phyloP scores from a whole-genome alignment of 441 rosid species.

The Melastoma candidum region DNA sequence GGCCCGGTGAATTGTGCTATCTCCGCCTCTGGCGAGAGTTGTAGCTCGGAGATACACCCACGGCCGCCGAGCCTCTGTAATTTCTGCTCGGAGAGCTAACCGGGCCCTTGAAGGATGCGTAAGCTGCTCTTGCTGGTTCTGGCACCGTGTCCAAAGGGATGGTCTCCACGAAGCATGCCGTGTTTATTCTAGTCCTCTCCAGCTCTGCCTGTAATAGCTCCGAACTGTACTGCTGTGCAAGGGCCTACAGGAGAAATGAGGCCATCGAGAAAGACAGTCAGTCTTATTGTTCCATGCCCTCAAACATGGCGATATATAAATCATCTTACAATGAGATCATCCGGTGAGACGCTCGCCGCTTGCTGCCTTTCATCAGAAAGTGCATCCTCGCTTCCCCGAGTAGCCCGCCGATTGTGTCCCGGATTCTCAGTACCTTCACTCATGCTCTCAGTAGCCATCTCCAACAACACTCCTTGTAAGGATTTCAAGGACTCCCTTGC shows the following conservation, averaged over 20 bases:
- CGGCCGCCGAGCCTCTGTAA: conserved; percentile 35
- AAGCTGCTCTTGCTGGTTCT: conserved; percentile 54
- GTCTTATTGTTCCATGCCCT: not conserved
- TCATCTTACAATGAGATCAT: conserved; percentile 73
- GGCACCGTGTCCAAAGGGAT: conserved; percentile 55
- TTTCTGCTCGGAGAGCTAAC: conserved; percentile 74
- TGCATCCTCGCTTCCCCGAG: conserved; percentile 94
- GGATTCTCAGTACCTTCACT: conserved; percentile 58
- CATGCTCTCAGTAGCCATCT: conserved; percentile 74
- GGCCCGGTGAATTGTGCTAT: conserved; percentile 17
- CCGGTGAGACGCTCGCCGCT: conserved; percentile 67
- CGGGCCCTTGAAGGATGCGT: conserved; percentile 46
- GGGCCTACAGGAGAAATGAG: conserved; percentile 38
- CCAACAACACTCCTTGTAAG: conserved; percentile 77
- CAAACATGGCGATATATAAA: conserved; percentile 3
- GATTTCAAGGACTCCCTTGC: conserved; percentile 76
- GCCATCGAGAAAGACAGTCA: not conserved
- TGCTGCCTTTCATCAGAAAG: conserved; percentile 69
- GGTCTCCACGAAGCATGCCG: conserved; percentile 81
- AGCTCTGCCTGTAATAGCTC: conserved; percentile 80
- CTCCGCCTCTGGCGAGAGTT: conserved; percentile 46
- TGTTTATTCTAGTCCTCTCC: conserved; percentile 84
- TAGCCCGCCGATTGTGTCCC: conserved; percentile 71
- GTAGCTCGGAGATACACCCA: conserved; percentile 52
- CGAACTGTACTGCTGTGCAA: conserved; percentile 71